These are phyloP conservation scores for Aspergillus fumigatiaffinis DNA, from an alignment of 2,329 filamentous ascomycete species.

Conservation along the genomic window DNA sequence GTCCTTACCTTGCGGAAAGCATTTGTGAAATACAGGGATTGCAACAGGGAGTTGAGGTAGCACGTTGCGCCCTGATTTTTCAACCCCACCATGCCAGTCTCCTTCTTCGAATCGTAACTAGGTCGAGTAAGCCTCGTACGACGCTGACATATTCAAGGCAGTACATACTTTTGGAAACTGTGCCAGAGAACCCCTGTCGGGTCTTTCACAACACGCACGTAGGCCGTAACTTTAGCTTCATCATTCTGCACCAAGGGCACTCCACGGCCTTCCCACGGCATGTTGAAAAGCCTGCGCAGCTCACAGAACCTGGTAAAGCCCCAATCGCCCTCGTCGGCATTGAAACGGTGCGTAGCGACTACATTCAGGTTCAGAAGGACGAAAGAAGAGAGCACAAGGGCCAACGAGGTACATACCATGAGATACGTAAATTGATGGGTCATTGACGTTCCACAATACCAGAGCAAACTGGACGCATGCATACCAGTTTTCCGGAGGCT, in stretches of 20 bases:
- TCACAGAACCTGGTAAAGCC: constrained; percentile 97
- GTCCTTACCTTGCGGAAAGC: constrained; percentile 77
- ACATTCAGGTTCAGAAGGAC: constrained; percentile 6
- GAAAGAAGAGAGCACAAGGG: constrained; percentile 1
- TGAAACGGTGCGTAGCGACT: constrained; percentile 91
- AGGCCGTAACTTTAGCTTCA: constrained; percentile 45
- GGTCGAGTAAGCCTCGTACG: constrained; percentile 43
- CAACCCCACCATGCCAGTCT: constrained; percentile 93
- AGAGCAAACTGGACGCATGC: constrained; percentile 94
- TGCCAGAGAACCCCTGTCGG: constrained; percentile 49
- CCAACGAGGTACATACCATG: constrained; percentile 54
- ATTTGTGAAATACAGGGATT: constrained; percentile 83
- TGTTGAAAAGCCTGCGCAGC: constrained; percentile 75
- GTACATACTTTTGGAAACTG: constrained; percentile 41
- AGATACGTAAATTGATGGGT: constrained; percentile 73
- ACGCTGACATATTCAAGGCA: neutral
- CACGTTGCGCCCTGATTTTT: constrained; percentile 96
- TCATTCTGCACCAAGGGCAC: constrained; percentile 53
- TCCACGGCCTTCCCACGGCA: constrained; percentile 65
- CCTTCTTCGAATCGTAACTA: constrained; percentile 95
- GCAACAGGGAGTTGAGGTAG: constrained; percentile 79
- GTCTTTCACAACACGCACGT: constrained; percentile 48
- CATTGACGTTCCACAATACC: constrained; percentile 89
- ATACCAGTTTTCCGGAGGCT: constrained; percentile 88
- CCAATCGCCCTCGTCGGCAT: constrained; percentile 95